Conservation (phyloP, 352 stramenopile genomes). For the Aphanomyces euteiches region DNA sequence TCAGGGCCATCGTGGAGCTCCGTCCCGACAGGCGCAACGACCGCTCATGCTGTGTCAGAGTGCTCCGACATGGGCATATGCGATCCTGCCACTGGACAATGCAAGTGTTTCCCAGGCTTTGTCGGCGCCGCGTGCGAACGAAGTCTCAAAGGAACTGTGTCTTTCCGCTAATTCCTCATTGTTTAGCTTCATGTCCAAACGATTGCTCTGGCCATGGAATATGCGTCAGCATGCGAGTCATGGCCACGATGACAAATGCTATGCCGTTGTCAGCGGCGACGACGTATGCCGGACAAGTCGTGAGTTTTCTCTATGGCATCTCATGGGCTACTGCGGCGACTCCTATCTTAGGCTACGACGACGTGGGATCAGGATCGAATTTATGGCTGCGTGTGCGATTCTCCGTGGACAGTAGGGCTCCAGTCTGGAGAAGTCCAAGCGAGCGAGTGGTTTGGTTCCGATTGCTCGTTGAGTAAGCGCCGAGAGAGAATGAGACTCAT, state of each 20-base stretch:
- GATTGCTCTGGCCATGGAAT: constrained; percentile 67
- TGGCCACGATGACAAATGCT: constrained; percentile 57
- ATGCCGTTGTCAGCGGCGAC: constrained; percentile 62
- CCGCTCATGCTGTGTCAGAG: constrained; percentile 56
- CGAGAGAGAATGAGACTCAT: background rate
- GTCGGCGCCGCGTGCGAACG: constrained; percentile 75
- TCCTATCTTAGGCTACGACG: constrained; percentile 38
- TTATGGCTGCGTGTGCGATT: constrained; percentile 88
- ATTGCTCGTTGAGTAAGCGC: constrained; percentile 72
- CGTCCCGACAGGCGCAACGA: constrained; percentile 40
- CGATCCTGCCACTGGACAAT: constrained; percentile 63
- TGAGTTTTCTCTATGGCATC: constrained; percentile 31
- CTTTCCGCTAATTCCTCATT: too few relatives aligned
- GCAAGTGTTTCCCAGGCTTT: constrained; percentile 80
- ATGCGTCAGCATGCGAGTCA: constrained; percentile 80
- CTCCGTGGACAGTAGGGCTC: constrained; percentile 74
- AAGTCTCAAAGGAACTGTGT: constrained; percentile 36
- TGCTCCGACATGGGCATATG: constrained; percentile 87
- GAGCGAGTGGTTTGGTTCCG: constrained; percentile 84
- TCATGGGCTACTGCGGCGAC: background rate
- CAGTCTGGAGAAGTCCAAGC: constrained; percentile 67
- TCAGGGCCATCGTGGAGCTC: constrained; percentile 51
- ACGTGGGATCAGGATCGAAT: constrained; percentile 91
- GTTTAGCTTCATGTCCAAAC: constrained; percentile 53
- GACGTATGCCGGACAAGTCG: constrained; percentile 52